phyloP scores from a whole-genome alignment of 2,329 filamentous ascomycete genomes.

The Shiraia bambusicola region DNA sequence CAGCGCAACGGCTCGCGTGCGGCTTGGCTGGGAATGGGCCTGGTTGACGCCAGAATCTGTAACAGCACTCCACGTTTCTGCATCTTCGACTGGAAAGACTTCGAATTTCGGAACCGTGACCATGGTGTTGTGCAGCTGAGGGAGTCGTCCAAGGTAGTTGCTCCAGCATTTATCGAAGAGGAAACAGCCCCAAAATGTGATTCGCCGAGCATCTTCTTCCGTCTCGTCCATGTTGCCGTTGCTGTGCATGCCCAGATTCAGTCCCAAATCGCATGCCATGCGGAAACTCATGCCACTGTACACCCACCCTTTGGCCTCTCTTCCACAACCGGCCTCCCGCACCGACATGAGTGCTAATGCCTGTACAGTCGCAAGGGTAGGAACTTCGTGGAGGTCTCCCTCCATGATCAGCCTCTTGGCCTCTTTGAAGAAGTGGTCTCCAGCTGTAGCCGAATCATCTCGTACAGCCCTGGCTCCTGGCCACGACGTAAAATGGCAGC shows the following conservation, averaged over 20 bases:
- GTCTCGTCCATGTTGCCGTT: constrained; percentile 66
- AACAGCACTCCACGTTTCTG: constrained; percentile 82
- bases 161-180: constrained; percentile 99
- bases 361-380: constrained; percentile 85
- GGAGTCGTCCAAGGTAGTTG: constrained; percentile 89
- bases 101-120: constrained; percentile 87
- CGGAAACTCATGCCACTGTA: constrained; percentile 98
- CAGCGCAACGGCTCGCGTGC: constrained; percentile 70
- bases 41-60: constrained; percentile 78
- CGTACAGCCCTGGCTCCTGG: constrained; percentile 69
- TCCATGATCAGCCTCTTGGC: constrained; percentile 87
- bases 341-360: constrained; percentile 95
- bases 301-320: constrained; percentile 95
- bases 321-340: constrained; percentile 87
- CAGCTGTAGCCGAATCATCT: constrained; percentile 79
- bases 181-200: constrained; percentile 98
- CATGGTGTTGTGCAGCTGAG: constrained; percentile 77
- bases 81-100: constrained; percentile 85
- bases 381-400: constrained; percentile 90
- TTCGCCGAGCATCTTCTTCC: constrained; percentile 82
- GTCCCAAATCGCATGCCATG: constrained; percentile 91
- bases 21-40: constrained; percentile 72
- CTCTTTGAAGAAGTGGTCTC: constrained; percentile 94
- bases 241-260: constrained; percentile 72
- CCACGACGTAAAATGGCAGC: constrained; percentile 86